Evolutionary conservation across 495 filamentous ascomycete genomes (phyloP).

Genomic region (Penicillium riverlandense): DNA sequence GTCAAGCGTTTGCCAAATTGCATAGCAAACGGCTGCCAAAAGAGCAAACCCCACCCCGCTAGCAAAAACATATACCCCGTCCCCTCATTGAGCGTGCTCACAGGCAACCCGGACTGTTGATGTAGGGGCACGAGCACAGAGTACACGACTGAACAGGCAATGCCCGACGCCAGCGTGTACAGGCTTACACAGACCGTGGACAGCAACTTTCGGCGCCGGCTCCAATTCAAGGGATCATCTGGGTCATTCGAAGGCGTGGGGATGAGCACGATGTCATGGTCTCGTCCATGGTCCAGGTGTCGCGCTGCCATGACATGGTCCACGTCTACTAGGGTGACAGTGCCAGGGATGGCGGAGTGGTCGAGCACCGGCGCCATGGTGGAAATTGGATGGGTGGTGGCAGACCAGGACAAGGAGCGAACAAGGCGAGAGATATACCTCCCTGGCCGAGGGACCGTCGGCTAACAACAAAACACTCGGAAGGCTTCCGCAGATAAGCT

Average conservation of each 20-base stretch:
- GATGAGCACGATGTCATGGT: constrained; percentile 51
- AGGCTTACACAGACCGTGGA: constrained; percentile 42
- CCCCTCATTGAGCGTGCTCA: constrained; percentile 48
- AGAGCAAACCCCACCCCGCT: constrained; percentile 56
- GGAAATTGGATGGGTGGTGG: background rate
- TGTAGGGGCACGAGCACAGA: constrained; percentile 53
- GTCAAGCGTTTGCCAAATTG: constrained; percentile 61
- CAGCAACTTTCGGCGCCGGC: constrained; percentile 45
- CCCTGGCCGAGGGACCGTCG: too few species aligned
- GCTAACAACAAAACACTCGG: background rate
- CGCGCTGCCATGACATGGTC: constrained; percentile 39
- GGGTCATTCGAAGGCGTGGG: constrained; percentile 51
- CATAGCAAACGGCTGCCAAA: constrained; percentile 63
- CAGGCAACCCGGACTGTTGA: constrained; percentile 45
- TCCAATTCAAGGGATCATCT: constrained; percentile 59
- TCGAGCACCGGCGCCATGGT: constrained; percentile 30
- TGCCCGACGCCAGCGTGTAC: constrained; percentile 48
- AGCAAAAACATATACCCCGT: constrained; percentile 60
- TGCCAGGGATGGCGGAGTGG: constrained; percentile 42
- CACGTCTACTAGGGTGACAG: constrained; percentile 47
- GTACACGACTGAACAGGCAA: constrained; percentile 53
- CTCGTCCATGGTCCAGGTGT: constrained; percentile 23
- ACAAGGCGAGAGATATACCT: background rate
- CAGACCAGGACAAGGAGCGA: background rate
- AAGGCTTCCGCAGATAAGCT: background rate